phyloP scores from a whole-genome alignment of 139 green algal species.

The Coelastrella sp. region DNA sequence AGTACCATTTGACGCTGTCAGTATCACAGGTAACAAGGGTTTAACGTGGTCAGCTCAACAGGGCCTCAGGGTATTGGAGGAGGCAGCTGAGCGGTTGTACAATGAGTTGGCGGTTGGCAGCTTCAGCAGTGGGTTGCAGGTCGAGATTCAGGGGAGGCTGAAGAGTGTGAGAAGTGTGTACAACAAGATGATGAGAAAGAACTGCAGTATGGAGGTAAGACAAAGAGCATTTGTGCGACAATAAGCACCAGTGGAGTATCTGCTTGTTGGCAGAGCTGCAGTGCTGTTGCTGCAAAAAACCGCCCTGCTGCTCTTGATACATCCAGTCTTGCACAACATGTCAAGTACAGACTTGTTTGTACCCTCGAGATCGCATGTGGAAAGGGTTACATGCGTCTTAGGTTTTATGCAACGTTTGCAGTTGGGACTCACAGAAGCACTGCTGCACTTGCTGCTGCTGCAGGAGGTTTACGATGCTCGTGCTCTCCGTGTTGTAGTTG shows the following conservation, averaged over 20 bases:
- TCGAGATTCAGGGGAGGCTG: constrained; percentile 78
- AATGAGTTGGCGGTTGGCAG: constrained; percentile 57
- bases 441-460: background rate
- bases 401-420: no score
- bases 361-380: no score
- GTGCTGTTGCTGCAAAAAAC: background rate
- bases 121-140: constrained; percentile 29
- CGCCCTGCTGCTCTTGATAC: background rate
- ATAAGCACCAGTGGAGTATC: no score
- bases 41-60: constrained; percentile 60
- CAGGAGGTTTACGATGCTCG: constrained; percentile 89
- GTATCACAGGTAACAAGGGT: constrained; percentile 70
- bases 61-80: constrained; percentile 66
- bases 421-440: no score
- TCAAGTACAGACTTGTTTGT: no score
- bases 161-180: constrained; percentile 91
- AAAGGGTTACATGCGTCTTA: no score
- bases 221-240: no score
- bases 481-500: constrained; percentile 93
- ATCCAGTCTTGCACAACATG: no score
- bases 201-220: constrained; percentile 76
- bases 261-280: background rate
- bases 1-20: constrained; percentile 86
- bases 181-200: constrained; percentile 93
- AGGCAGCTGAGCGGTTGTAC: constrained; percentile 56